These are phyloP conservation scores for Reutealis trisperma DNA, from an alignment of 345 rosid genomes.

Conservation along the genomic window DNA sequence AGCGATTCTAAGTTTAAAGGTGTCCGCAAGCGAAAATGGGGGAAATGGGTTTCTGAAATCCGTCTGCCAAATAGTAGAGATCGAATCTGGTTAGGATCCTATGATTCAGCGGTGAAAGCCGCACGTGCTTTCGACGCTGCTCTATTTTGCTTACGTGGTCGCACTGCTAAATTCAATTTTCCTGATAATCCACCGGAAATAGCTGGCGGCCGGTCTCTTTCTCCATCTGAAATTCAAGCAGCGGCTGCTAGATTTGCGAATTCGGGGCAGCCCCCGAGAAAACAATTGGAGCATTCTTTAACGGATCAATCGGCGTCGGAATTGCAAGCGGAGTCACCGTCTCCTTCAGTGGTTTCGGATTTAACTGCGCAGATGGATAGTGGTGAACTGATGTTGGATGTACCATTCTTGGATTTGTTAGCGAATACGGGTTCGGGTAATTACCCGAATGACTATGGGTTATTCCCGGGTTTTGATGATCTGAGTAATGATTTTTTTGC, in stretches of 20 bases:
- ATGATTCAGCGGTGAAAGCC: conserved; percentile 72
- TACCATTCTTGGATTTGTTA: conserved; percentile 35
- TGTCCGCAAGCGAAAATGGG: conserved; percentile 69
- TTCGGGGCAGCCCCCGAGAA: conserved; percentile 22
- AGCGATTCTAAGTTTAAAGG: conserved; percentile 45
- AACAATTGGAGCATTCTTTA: conserved; percentile 17
- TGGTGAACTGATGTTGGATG: conserved; percentile 28
- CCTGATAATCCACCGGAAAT: conserved; percentile 70
- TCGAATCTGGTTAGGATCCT: conserved; percentile 67
- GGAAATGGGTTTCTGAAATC: conserved; percentile 65
- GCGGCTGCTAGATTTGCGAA: conserved; percentile 66
- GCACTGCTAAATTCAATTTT: conserved; percentile 60
- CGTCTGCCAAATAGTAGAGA: conserved; percentile 59
- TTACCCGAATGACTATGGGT: conserved; percentile 46
- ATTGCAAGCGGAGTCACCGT: conserved; percentile 43
- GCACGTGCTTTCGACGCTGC: conserved; percentile 92
- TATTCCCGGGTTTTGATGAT: conserved; percentile 55
- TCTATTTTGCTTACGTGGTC: conserved; percentile 71
- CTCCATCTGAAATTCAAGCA: conserved; percentile 54
- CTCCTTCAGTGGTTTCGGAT: conserved; percentile 28
- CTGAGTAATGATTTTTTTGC: conserved; percentile 40
- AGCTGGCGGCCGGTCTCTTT: conserved; percentile 47
- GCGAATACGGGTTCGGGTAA: conserved; percentile 26
- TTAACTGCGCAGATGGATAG: conserved; percentile 37
- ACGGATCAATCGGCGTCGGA: conserved; percentile 26